A percentile compares a stretch with the other conserved stretches of the same genome.
These are phyloP conservation scores for Wickerhamomyces sp. DNA, from an alignment of 1,139 yeast species.

Conservation along the genomic window DNA sequence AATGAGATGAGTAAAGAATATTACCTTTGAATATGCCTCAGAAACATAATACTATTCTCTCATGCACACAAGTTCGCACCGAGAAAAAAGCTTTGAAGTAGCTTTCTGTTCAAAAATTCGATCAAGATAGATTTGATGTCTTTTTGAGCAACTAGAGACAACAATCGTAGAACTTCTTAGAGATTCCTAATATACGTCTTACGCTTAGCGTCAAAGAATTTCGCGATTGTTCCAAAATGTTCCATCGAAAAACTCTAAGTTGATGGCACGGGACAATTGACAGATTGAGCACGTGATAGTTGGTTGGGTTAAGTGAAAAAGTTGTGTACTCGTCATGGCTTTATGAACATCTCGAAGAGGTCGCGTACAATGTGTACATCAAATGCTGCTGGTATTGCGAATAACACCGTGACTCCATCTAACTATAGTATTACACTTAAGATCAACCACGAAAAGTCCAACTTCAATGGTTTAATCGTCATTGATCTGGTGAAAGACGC, in stretches of 20 bases:
- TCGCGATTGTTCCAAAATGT: neutral
- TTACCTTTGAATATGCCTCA: neutral
- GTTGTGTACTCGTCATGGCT: neutral
- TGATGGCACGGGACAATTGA: no score
- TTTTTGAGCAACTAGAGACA: no score
- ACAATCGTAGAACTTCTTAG: neutral
- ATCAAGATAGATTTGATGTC: no score
- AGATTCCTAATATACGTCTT: neutral
- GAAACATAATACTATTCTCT: neutral
- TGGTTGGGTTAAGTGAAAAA: no score
- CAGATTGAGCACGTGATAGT: no score
- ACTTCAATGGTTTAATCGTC: constrained; percentile 45
- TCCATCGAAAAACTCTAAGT: neutral
- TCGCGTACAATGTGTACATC: neutral
- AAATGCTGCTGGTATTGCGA: neutral
- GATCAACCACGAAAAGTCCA: constrained; percentile 48
- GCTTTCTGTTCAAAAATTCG: neutral
- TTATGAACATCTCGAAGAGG: neutral
- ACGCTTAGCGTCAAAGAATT: neutral
- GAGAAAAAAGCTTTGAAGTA: no score
- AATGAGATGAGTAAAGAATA: neutral
- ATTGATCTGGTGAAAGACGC: constrained; percentile 32
- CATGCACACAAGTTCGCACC: no score
- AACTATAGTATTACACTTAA: constrained; percentile 22
- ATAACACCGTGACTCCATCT: neutral